Percentiles rank a stretch among this genome's conserved stretches.
Evolutionary conservation across 768 basidiomycete species (phyloP).

Genomic region (Hypholoma sublateritium): DNA sequence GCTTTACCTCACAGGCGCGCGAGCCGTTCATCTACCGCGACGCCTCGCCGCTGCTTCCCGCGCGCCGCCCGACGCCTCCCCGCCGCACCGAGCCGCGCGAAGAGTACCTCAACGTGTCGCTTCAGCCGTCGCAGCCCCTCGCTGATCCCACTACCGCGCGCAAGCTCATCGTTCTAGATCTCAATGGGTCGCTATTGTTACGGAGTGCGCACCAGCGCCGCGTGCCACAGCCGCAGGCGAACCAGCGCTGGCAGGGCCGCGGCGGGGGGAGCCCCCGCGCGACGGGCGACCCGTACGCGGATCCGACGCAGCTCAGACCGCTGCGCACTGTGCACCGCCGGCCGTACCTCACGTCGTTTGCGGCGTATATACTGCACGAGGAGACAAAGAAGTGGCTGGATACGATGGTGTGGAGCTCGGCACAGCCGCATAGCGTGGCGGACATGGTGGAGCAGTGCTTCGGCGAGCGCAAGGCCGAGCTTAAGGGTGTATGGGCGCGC

Average conservation of each 20-base stretch:
- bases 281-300: constrained; percentile 20
- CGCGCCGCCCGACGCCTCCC: constrained; percentile 3
- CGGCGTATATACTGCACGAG: constrained; percentile 61
- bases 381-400: constrained; percentile 69
- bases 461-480: constrained; percentile 34
- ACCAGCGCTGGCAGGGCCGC: not conserved
- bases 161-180: constrained; percentile 73
- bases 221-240: not conserved
- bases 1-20: not conserved
- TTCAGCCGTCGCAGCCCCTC: constrained; percentile 26
- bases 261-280: not conserved
- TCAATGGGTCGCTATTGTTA: constrained; percentile 73
- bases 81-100: constrained; percentile 22
- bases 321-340: constrained; percentile 50
- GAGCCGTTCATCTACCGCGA: not conserved
- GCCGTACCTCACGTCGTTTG: constrained; percentile 65
- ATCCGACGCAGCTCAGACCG: constrained; percentile 22
- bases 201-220: constrained; percentile 44
- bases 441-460: constrained; percentile 75
- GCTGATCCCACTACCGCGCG: constrained; percentile 30
- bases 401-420: constrained; percentile 88
- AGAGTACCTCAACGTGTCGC: constrained; percentile 32
- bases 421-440: constrained; percentile 74
- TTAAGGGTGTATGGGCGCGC: constrained; percentile 76
- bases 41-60: not conserved